Evolutionary conservation across 2,329 filamentous ascomycete genomes (phyloP).

Genomic region (Trichothecium roseum): DNA sequence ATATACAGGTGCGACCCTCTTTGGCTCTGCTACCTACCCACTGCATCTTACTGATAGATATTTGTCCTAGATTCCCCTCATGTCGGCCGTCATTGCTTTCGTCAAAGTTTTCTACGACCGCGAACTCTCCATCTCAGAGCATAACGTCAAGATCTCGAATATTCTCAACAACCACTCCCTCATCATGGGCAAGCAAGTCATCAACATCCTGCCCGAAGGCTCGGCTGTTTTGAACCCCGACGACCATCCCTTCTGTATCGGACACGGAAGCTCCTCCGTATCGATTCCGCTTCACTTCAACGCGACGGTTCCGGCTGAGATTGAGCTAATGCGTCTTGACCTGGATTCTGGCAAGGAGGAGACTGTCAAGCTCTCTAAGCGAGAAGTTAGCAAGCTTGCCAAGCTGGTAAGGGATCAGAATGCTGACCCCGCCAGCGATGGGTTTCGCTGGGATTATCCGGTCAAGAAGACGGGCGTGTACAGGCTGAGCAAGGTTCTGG

Average conservation of each 20-base stretch:
- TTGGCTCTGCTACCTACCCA: background rate
- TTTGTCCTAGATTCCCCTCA: constrained; percentile 52
- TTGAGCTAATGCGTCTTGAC: constrained; percentile 83
- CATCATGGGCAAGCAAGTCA: constrained; percentile 92
- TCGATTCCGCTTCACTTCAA: constrained; percentile 84
- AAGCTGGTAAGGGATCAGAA: constrained; percentile 57
- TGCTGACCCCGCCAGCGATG: constrained; percentile 47
- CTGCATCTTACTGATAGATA: constrained; percentile 2
- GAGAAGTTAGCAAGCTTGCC: constrained; percentile 65
- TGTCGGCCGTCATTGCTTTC: constrained; percentile 61
- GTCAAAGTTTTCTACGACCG: constrained; percentile 81
- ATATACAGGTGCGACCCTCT: constrained; percentile 53
- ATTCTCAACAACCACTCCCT: constrained; percentile 88
- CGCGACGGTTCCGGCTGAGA: constrained; percentile 76
- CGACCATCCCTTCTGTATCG: constrained; percentile 70
- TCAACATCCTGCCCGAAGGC: constrained; percentile 95
- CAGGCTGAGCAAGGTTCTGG: constrained; percentile 71
- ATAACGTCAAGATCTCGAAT: constrained; percentile 75
- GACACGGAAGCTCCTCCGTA: constrained; percentile 30
- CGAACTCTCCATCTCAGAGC: constrained; percentile 88
- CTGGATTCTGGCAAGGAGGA: constrained; percentile 73
- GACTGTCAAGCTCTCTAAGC: constrained; percentile 62
- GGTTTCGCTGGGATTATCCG: constrained; percentile 59
- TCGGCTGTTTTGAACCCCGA: constrained; percentile 84
- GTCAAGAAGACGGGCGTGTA: constrained; percentile 87